A percentile compares a stretch with the other conserved stretches of the same genome.
These are phyloP conservation scores for Aaosphaeria arxii DNA, from an alignment of 2,329 filamentous ascomycete genomes.

Conservation along the genomic window DNA sequence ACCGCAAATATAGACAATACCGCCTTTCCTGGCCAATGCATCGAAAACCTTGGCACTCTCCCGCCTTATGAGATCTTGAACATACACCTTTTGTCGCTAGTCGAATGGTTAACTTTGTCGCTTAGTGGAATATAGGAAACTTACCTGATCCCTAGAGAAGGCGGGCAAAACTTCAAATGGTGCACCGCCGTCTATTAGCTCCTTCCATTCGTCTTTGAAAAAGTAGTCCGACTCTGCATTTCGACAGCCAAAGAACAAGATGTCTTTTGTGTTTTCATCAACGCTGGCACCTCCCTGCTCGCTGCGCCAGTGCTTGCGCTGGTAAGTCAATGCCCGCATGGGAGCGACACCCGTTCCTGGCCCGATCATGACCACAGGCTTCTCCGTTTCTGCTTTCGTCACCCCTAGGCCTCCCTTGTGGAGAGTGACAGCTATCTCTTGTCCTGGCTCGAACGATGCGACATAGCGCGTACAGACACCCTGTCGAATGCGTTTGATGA, in stretches of 20 bases:
- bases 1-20: conserved; percentile 58
- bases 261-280: conserved; percentile 13
- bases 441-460: conserved; percentile 58
- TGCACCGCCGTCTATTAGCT: conserved; percentile 39
- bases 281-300: conserved; percentile 6
- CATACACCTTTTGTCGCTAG: conserved; percentile 60
- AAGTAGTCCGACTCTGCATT: conserved; percentile 75
- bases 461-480: conserved; percentile 91
- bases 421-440: conserved; percentile 58
- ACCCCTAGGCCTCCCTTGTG: conserved; percentile 50
- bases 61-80: conserved; percentile 61
- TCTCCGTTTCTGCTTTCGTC: conserved; percentile 40
- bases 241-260: conserved; percentile 83
- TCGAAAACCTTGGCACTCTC: conserved; percentile 49
- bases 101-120: not conserved
- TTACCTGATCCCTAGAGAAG: conserved; percentile 66
- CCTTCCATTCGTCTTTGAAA: conserved; percentile 73
- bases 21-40: conserved; percentile 50
- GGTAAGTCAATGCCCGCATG: conserved; percentile 74
- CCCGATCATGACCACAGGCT: conserved; percentile 72
- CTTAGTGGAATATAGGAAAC: not conserved
- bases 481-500: conserved; percentile 77
- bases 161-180: conserved; percentile 58
- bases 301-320: conserved; percentile 52
- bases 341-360: conserved; percentile 87